phyloP scores from a whole-genome alignment of 1,284 basidiomycete species.

The Cutaneotrichosporon sp. region DNA sequence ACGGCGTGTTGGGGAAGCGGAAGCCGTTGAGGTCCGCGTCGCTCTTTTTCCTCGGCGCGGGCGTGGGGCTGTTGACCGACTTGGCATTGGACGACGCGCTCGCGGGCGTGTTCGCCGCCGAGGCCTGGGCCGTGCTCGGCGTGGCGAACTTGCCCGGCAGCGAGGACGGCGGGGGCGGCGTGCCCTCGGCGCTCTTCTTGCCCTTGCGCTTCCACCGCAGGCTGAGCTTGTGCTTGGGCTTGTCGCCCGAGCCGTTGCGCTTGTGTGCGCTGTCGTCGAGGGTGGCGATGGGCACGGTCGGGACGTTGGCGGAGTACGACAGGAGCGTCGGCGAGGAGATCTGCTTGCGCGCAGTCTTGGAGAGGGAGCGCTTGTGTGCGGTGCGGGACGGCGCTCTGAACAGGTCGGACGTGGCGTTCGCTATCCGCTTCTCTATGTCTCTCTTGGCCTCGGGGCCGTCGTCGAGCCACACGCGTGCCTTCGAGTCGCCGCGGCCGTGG shows the following conservation, averaged over 20 bases:
- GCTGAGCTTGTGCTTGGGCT: slow-evolving; percentile 15
- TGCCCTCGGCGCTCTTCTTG: slow-evolving; percentile 26
- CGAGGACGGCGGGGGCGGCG: slow-evolving; percentile 16
- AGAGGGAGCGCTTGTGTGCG: slow-evolving; percentile 23
- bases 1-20: slow-evolving; percentile 12
- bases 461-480: slow-evolving; percentile 21
- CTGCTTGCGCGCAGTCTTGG: slow-evolving; percentile 21
- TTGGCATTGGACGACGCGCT: background rate
- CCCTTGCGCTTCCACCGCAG: slow-evolving; percentile 45
- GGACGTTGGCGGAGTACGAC: slow-evolving; percentile 37
- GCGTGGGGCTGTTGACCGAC: background rate
- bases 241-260: slow-evolving; percentile 12
- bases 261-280: slow-evolving; percentile 1
- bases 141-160: slow-evolving; percentile 7
- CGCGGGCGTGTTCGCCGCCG: background rate
- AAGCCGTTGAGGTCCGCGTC: slow-evolving; percentile 8
- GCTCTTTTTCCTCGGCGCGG: background rate
- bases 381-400: slow-evolving; percentile 40
- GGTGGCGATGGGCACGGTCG: slow-evolving; percentile 30
- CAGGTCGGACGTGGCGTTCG: slow-evolving; percentile 46
- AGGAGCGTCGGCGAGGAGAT: slow-evolving; percentile 45
- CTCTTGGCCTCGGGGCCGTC: slow-evolving; percentile 40
- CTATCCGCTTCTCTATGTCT: slow-evolving; percentile 50
- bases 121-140: slow-evolving; percentile 15
- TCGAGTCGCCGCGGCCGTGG: slow-evolving; percentile 7